Percentiles rank a stretch among this genome's conserved stretches.
Evolutionary conservation across 2,329 filamentous ascomycete genomes (phyloP).

Genomic region (Colletotrichum camelliae): DNA sequence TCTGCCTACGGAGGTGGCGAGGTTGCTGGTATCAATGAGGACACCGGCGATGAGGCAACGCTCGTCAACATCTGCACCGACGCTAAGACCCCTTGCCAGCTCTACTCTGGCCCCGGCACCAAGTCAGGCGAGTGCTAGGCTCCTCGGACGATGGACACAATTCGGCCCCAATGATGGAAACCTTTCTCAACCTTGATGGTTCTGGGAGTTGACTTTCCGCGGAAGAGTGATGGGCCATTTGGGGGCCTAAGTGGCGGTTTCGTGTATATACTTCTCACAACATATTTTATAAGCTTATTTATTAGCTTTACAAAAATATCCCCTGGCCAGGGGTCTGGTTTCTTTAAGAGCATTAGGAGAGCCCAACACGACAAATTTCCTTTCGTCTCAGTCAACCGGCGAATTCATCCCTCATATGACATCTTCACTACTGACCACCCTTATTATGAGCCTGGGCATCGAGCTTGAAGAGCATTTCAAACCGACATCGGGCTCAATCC

Average conservation of each 20-base stretch:
- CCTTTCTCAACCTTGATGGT: neutral
- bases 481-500: neutral
- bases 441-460: neutral
- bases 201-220: neutral
- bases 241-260: neutral
- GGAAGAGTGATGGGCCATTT: too few species aligned
- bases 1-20: conserved; percentile 42
- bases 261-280: conserved; percentile 4
- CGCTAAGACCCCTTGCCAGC: conserved; percentile 26
- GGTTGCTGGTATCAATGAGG: conserved; percentile 47
- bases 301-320: neutral
- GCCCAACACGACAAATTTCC: neutral
- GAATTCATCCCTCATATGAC: neutral
- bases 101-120: conserved; percentile 36
- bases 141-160: neutral
- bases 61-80: conserved; percentile 31
- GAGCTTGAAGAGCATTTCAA: neutral
- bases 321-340: neutral
- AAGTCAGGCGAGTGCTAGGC: conserved; percentile 18
- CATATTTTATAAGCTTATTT: neutral
- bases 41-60: conserved; percentile 39
- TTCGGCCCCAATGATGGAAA: neutral
- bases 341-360: neutral
- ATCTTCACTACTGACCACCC: too few species aligned
- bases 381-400: neutral